Evolutionary conservation across 441 rosid genomes (phyloP).

Genomic region (Manihot esculenta): DNA sequence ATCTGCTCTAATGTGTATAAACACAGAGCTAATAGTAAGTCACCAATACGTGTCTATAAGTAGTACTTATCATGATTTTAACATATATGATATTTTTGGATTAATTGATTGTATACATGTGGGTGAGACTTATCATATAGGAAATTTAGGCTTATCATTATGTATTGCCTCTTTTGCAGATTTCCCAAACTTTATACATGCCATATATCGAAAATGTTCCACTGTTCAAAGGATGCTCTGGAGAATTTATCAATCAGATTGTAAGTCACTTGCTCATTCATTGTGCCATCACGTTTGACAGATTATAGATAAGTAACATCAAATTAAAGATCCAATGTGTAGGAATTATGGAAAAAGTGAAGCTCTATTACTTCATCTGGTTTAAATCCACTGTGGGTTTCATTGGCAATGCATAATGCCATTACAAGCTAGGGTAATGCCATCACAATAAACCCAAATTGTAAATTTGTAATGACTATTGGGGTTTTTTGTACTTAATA

Average conservation of each 20-base stretch:
- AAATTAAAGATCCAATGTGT: neutral
- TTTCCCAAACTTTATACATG: constrained; percentile 65
- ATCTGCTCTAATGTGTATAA: too few species aligned
- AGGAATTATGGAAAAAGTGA: neutral
- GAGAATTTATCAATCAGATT: constrained; percentile 83
- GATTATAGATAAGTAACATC: neutral
- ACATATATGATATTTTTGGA: too few species aligned
- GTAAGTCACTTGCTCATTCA: constrained; percentile 43
- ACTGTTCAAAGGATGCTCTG: constrained; percentile 74
- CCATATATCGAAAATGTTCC: constrained; percentile 58
- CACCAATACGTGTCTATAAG: too few species aligned
- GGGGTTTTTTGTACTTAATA: neutral
- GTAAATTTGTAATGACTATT: too few species aligned
- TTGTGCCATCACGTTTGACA: neutral
- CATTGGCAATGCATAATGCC: too few species aligned
- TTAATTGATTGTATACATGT: too few species aligned
- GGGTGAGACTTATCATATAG: too few species aligned
- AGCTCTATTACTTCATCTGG: neutral
- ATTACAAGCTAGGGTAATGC: too few species aligned
- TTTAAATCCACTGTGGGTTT: too few species aligned
- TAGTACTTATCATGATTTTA: too few species aligned
- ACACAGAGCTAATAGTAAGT: too few species aligned
- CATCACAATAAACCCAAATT: too few species aligned
- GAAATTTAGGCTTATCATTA: constrained; percentile 13
- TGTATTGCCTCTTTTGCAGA: constrained; percentile 43